Base-by-base conservation (phyloP, 306 rosid species). In the Dalbergia cochinchinensis region DNA sequence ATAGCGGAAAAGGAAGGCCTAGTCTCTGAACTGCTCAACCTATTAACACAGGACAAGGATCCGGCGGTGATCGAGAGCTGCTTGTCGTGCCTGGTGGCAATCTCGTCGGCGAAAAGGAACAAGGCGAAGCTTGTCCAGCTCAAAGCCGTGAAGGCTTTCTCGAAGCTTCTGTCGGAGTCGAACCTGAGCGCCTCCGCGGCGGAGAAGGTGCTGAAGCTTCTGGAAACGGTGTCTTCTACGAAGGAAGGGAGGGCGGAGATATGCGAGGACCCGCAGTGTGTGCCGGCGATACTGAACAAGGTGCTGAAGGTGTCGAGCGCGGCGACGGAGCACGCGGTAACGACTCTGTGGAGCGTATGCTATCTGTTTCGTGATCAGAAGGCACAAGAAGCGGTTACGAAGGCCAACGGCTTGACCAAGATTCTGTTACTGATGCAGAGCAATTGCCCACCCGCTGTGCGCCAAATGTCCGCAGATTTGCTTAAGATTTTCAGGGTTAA, bases 381-480 rank as follows among this genome's bases (percentile, higher is more conserved):
- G 68, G 97, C 98, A 9, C 95, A 88, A 22, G 94, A 91, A 48
- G 87, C 90, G 4, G 92, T 91, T 58, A 87, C 89, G 3, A 84
- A 82, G 65, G 96, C 97, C 0, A 91, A 95, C 2, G 99, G 99
- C 0, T 83, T 90, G 60, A 89, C 99, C 1, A 95, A 93, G 88
- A 90, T 93, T 33, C 78, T 95, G 78, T 89, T 95, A 66, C 65
- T 95, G 76, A 92, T 95, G 96, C 99, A 95, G 87, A 93, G 94
- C 53, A 90, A 95, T 83, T 95, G 98, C 78, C 76, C 97, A 18
- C 88, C 91, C 0, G 44, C 83, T 11, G 92, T 89, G 6, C 81
- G 98, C 7, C 93, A 88, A 84, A 94, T 94, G 98, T 86, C 91
- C 4, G 79, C 87, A 13, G 98, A 94, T 83, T 86, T 94, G 89